These are phyloP conservation scores for Camelina laxa DNA, from an alignment of 345 rosid species.

Conservation along the genomic window DNA sequence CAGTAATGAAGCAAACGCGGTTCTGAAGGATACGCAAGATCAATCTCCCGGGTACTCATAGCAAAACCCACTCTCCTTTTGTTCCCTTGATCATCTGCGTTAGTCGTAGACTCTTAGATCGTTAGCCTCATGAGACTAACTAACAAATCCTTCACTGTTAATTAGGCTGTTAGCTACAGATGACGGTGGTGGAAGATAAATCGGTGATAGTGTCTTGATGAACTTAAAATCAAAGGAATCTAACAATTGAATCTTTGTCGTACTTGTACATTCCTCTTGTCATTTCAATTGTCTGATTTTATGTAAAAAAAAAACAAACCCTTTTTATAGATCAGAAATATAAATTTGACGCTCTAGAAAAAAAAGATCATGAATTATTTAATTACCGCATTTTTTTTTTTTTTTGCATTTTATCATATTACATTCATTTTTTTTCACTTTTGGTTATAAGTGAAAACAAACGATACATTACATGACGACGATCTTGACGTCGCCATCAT, in stretches of 20 bases:
- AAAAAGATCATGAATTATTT: neutral
- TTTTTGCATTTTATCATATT: conserved; percentile 13
- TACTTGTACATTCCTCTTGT: conserved; percentile 36
- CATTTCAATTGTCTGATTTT: conserved; percentile 1
- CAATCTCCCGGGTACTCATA: conserved; percentile 22
- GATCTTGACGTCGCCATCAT: conserved; percentile 17
- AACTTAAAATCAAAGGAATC: conserved; percentile 28
- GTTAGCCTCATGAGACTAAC: conserved; percentile 23
- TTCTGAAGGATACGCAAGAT: conserved; percentile 24
- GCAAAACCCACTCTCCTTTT: conserved; percentile 8
- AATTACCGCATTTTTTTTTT: conserved; percentile 1
- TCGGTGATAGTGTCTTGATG: neutral
- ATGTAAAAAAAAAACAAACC: conserved; percentile 24
- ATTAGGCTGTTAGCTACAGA: conserved; percentile 21
- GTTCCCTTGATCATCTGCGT: conserved; percentile 4
- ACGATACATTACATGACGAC: conserved; percentile 20
- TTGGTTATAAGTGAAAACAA: neutral
- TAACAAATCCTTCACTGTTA: neutral
- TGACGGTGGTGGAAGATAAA: conserved; percentile 24
- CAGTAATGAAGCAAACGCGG: conserved; percentile 13
- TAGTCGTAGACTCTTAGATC: neutral
- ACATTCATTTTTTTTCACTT: neutral
- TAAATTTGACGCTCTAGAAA: neutral
- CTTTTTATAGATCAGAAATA: neutral
- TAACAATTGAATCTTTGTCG: conserved; percentile 12